Evolutionary conservation across 1,284 basidiomycete genomes (phyloP).

Genomic region (Naganishia sp.): DNA sequence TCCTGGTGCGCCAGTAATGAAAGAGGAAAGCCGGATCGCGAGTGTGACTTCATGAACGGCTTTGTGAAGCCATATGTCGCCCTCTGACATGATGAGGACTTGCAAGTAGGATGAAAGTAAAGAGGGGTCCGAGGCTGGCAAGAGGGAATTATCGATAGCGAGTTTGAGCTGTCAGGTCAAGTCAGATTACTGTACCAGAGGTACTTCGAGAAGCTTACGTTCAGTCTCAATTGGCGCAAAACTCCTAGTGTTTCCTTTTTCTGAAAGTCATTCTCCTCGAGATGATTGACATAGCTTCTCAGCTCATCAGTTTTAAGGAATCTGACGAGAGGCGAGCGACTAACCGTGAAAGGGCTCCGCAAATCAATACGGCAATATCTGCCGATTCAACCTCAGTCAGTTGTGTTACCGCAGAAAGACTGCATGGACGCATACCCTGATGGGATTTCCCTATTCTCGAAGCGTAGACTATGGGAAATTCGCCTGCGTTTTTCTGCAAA

Average conservation of each 20-base stretch:
- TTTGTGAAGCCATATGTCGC: conserved; percentile 49
- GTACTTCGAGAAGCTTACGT: conserved; percentile 39
- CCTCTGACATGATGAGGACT: conserved; percentile 55
- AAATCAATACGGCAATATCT: conserved; percentile 51
- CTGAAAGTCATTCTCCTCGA: conserved; percentile 49
- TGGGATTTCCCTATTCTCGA: conserved; percentile 48
- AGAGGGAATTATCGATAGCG: conserved; percentile 53
- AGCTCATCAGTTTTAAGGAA: not conserved
- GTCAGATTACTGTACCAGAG: not conserved
- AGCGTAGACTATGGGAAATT: conserved; percentile 54
- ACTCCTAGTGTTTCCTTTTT: conserved; percentile 46
- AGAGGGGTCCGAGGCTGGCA: conserved; percentile 42
- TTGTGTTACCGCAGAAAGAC: not conserved
- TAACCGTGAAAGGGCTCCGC: conserved; percentile 52
- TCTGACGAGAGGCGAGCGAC: conserved; percentile 5
- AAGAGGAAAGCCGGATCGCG: conserved; percentile 18
- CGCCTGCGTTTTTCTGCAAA: conserved; percentile 51
- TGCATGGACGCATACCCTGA: conserved; percentile 32
- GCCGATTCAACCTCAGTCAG: not conserved
- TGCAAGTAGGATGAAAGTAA: conserved; percentile 54
- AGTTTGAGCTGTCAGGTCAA: conserved; percentile 48
- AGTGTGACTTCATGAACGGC: conserved; percentile 48
- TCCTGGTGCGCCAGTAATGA: conserved; percentile 4
- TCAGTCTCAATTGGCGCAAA: conserved; percentile 49
- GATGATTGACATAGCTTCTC: conserved; percentile 51